phyloP scores from a whole-genome alignment of 495 filamentous ascomycete genomes.

The Neurospora sp. region DNA sequence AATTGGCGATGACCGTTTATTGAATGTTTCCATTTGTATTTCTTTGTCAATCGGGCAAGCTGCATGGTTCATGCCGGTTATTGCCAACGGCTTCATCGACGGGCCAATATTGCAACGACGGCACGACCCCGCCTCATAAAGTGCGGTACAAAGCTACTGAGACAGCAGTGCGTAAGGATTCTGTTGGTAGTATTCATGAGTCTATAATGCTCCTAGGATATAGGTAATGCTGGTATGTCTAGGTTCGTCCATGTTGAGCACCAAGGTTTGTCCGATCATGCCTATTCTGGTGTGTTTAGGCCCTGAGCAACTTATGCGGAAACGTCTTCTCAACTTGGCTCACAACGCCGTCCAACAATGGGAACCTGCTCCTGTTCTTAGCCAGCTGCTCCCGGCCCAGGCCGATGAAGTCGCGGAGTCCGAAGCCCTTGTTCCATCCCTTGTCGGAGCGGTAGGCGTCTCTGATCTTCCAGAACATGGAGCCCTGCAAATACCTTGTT shows the following conservation, averaged over 20 bases:
- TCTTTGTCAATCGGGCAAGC: background rate
- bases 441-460: slow-evolving; percentile 12
- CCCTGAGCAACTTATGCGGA: background rate
- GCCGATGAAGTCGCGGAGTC: slow-evolving; percentile 4
- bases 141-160: background rate
- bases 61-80: background rate
- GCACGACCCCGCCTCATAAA: background rate
- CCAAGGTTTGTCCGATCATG: background rate
- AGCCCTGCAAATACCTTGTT: slow-evolving; percentile 2
- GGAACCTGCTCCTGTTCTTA: background rate
- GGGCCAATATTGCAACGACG: background rate
- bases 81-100: background rate
- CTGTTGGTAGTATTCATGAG: background rate
- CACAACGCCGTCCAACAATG: background rate
- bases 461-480: slow-evolving; percentile 24
- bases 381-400: background rate
- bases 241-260: background rate
- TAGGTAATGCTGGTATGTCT: background rate
- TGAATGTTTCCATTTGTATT: background rate
- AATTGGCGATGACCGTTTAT: background rate
- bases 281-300: background rate
- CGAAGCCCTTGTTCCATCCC: slow-evolving; percentile 21
- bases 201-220: background rate
- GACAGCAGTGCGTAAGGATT: background rate
- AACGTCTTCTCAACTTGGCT: background rate